Conservation (phyloP, 2,329 filamentous ascomycete genomes). For the Penicillium digitatum region DNA sequence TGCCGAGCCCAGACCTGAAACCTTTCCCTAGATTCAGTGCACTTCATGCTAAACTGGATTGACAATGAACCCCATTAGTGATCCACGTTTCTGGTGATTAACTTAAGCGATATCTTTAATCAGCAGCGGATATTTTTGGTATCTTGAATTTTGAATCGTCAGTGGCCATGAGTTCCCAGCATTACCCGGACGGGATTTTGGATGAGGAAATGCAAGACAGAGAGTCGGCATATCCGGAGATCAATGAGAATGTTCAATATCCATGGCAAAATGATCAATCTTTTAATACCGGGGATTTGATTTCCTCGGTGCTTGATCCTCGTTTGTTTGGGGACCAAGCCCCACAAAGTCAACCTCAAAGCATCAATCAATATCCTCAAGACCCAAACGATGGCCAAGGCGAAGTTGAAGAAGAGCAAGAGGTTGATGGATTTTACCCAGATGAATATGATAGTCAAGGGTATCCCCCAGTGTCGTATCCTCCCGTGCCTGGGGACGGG, state of each 20-base stretch:
- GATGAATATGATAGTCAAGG: constrained; percentile 14
- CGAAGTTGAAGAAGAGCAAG: constrained; percentile 11
- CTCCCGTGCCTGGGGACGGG: constrained; percentile 9
- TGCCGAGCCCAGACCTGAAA: constrained; percentile 19
- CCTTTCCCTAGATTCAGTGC: constrained; percentile 12
- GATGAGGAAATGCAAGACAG: constrained; percentile 20
- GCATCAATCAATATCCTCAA: constrained; percentile 2
- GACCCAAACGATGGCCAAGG: constrained; percentile 1
- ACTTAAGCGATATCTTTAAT: neutral
- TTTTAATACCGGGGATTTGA: constrained; percentile 10
- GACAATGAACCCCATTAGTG: constrained; percentile 16
- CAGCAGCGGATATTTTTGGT: neutral
- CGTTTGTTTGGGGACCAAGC: constrained; percentile 30
- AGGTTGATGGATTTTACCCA: constrained; percentile 12
- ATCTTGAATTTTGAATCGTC: neutral
- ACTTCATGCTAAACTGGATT: constrained; percentile 16
- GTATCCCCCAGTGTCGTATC: neutral
- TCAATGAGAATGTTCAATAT: constrained; percentile 33
- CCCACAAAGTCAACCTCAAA: constrained; percentile 1
- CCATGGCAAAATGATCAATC: constrained; percentile 30
- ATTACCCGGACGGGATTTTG: constrained; percentile 14
- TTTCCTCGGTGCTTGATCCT: constrained; percentile 32
- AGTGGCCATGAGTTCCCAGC: constrained; percentile 15
- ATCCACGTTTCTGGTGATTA: constrained; percentile 8
- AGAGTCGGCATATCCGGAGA: constrained; percentile 31